Evolutionary conservation across 345 rosid species (phyloP).

Genomic region (Camelina neglecta): DNA sequence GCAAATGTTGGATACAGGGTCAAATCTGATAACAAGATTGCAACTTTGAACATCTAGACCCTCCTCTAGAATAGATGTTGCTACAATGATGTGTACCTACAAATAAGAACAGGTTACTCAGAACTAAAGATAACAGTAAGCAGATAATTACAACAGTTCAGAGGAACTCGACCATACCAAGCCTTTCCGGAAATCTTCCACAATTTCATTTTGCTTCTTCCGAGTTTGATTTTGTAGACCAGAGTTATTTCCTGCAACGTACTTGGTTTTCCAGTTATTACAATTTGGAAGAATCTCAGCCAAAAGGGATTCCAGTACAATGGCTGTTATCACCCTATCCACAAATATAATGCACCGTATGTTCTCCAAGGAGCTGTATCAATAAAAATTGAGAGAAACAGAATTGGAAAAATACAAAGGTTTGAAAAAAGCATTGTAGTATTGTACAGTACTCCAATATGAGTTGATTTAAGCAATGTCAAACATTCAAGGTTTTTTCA

Average conservation of each 20-base stretch:
- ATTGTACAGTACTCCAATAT: background rate
- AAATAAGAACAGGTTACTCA: slow-evolving; percentile 27
- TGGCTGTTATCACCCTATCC: slow-evolving; percentile 73
- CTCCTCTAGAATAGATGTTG: slow-evolving; percentile 97
- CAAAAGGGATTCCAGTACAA: slow-evolving; percentile 62
- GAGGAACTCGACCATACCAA: slow-evolving; percentile 49
- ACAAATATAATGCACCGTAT: slow-evolving; percentile 86
- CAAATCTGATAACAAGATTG: slow-evolving; percentile 86
- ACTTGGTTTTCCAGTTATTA: slow-evolving; percentile 64
- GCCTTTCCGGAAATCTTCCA: slow-evolving; percentile 82
- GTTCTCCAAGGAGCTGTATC: slow-evolving; percentile 57
- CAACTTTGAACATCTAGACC: slow-evolving; percentile 95
- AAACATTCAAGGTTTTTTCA: background rate
- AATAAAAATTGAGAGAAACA: slow-evolving; percentile 8
- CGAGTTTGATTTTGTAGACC: slow-evolving; percentile 63
- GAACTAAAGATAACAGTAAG: slow-evolving; percentile 5
- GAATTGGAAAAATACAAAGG: background rate
- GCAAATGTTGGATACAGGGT: slow-evolving; percentile 75
- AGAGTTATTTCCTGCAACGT: slow-evolving; percentile 74
- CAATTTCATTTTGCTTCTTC: slow-evolving; percentile 70
- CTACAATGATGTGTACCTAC: slow-evolving; percentile 83
- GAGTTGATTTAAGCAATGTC: background rate
- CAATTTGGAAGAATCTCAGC: slow-evolving; percentile 61
- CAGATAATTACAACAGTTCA: background rate
- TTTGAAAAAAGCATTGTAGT: background rate